Evolutionary conservation across 2,329 filamentous ascomycete genomes (phyloP).

Genomic region (Colletotrichum camelliae): DNA sequence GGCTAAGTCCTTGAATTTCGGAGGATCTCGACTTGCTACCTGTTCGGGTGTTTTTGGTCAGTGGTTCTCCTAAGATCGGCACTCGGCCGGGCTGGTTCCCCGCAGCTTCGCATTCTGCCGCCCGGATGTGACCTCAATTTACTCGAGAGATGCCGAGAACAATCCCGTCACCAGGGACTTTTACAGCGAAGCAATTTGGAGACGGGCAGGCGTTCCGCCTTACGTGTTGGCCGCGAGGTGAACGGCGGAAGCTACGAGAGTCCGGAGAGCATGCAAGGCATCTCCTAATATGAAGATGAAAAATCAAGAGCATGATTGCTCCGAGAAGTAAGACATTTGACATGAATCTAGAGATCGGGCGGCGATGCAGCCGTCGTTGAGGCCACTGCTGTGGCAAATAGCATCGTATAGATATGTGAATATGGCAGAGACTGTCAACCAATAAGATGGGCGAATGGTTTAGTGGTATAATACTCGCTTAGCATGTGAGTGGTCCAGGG

Average conservation of each 20-base stretch:
- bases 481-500: no score
- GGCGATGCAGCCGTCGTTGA: neutral
- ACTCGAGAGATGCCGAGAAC: neutral
- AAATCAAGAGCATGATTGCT: rapidly evolving
- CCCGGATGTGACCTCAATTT: neutral
- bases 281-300: neutral
- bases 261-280: neutral
- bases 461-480: slow-evolving; percentile 7
- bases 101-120: neutral
- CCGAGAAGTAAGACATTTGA: neutral
- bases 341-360: rapidly evolving
- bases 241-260: neutral
- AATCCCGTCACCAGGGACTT: neutral
- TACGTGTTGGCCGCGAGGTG: neutral
- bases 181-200: neutral
- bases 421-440: neutral
- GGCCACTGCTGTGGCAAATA: no score
- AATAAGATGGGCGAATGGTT: neutral
- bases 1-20: neutral
- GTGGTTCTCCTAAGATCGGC: neutral
- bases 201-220: neutral
- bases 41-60: neutral
- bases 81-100: neutral
- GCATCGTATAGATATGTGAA: no score
- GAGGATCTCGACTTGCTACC: neutral